Base-by-base conservation (phyloP, 179 eudicot species). In the Corrigiola litoralis region DNA sequence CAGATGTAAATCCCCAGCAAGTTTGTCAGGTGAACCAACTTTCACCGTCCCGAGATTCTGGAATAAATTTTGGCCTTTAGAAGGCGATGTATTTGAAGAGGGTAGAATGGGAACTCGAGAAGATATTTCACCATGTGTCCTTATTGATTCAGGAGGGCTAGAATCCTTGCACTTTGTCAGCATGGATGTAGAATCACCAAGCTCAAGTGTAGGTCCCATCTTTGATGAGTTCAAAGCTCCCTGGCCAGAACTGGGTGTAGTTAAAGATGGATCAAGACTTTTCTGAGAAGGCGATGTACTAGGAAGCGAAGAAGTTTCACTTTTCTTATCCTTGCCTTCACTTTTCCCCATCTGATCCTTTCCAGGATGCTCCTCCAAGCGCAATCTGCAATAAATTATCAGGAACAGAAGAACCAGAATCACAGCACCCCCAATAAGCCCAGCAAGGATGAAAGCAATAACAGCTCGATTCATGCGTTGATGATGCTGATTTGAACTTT, bases 1-100 rank as follows among this genome's bases (percentile, higher is more conserved):
- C 29, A 88, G 69, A 71, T 81, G 82, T 5, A 86, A 72, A 52
- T 83, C 91, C 34, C 88, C 91, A 23, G 79, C 72, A 66, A 81
- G 59, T 75, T 74, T 81, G 61, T 86, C 91, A 0, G 87, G 85
- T 25, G 90, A 81, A 66, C 71, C 72, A 45, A 77, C 78, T 50
- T 48, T 75, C 52, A 65, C 57, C 6, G 81, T 40, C 38, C 63
- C 71, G 23, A 80, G 70, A 67, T 51, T 59, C 18, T 65, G 76
- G 44, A 76, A 54, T 32, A 51, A 51, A 65, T 51, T 41, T 38
- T 67, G 81, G 50, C 45, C 50, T 36, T 71, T 77, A 12, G 71
- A 40, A 24, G 81, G 70, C 12, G 84, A 80, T 23, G 68, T 55
- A 51, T 49, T 58, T 20, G 75, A 29, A 4, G 76, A 62, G n/a